Evolutionary conservation across 192 early-diverging fungal genomes (phyloP).

Genomic region (Backusella luteola): DNA sequence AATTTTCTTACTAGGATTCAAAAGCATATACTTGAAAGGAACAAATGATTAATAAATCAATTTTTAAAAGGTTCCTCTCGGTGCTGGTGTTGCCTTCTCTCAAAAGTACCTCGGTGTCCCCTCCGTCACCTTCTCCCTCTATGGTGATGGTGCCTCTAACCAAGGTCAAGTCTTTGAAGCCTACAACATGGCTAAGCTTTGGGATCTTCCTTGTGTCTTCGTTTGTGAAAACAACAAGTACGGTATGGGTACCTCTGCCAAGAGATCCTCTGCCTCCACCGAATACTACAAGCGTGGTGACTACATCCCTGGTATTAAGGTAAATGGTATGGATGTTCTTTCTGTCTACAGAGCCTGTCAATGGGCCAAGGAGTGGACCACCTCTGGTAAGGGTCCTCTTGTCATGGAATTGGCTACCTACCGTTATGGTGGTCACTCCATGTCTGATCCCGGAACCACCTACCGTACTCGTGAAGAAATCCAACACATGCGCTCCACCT

Average conservation of each 20-base stretch:
- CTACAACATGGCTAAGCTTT: constrained; percentile 99
- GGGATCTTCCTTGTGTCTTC: constrained; percentile 91
- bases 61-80: constrained; percentile 49
- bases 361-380: constrained; percentile 82
- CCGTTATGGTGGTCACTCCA: constrained; percentile 99
- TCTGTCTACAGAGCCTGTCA: constrained; percentile 83
- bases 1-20: background rate
- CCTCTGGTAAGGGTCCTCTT: constrained; percentile 83
- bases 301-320: constrained; percentile 89
- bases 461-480: constrained; percentile 99
- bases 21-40: background rate
- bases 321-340: constrained; percentile 91
- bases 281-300: constrained; percentile 94
- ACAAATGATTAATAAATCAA: background rate
- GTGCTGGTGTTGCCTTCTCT: constrained; percentile 84
- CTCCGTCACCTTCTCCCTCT: constrained; percentile 86
- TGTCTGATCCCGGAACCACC: constrained; percentile 99
- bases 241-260: constrained; percentile 95
- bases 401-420: constrained; percentile 97
- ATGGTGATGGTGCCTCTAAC: constrained; percentile 98
- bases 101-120: constrained; percentile 85
- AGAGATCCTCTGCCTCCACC: constrained; percentile 86
- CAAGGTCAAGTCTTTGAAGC: constrained; percentile 99
- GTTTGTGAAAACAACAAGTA: constrained; percentile 99
- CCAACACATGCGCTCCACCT: constrained; percentile 93